phyloP scores from a whole-genome alignment of 768 basidiomycete genomes.

The Russula olivacea region DNA sequence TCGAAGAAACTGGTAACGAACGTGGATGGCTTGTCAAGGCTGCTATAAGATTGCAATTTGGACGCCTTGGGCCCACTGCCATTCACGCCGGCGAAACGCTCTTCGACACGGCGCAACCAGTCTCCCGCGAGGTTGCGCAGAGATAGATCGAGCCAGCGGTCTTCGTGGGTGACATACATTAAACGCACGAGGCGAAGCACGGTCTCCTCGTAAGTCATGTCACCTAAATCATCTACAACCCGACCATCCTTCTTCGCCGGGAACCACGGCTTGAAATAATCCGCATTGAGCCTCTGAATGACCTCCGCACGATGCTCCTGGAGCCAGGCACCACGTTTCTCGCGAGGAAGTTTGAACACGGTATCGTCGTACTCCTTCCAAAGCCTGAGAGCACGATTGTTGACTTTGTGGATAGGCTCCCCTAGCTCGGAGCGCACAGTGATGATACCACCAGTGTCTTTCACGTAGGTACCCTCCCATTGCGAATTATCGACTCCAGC shows the following conservation, averaged over 20 bases:
- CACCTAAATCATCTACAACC: constrained; percentile 78
- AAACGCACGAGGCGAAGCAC: constrained; percentile 85
- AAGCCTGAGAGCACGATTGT: constrained; percentile 91
- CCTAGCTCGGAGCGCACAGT: constrained; percentile 97
- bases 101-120: constrained; percentile 94
- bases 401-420: constrained; percentile 99
- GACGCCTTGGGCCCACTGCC: constrained; percentile 72
- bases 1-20: constrained; percentile 82
- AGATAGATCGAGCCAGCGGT: constrained; percentile 88
- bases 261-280: constrained; percentile 97
- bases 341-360: constrained; percentile 92
- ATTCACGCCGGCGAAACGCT: constrained; percentile 89
- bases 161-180: constrained; percentile 90
- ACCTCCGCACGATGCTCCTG: constrained; percentile 81
- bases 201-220: constrained; percentile 99
- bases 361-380: constrained; percentile 99
- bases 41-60: constrained; percentile 72
- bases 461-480: constrained; percentile 93
- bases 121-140: constrained; percentile 93
- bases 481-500: constrained; percentile 82
- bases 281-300: constrained; percentile 85
- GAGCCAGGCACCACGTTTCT: constrained; percentile 90
- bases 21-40: constrained; percentile 73
- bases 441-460: constrained; percentile 92
- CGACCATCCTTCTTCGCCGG: constrained; percentile 90